Conservation (phyloP, 257 asterid genomes). For the Nicotiana knightiana region DNA sequence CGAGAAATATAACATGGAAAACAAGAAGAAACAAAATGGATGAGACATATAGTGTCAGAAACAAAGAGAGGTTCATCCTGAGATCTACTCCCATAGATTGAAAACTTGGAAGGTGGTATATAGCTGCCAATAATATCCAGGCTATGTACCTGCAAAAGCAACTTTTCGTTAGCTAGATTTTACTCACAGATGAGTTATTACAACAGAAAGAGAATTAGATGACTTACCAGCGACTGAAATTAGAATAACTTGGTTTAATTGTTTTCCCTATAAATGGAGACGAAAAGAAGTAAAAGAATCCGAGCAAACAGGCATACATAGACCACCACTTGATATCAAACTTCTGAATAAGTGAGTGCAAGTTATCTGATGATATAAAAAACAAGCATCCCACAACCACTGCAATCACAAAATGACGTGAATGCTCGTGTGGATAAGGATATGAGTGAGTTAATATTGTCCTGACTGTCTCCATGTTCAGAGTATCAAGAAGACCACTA, state of each 20-base stretch:
- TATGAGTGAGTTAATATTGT: conserved; percentile 82
- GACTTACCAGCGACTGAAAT: conserved; percentile 88
- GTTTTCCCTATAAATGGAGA: conserved; percentile 96
- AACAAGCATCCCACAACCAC: conserved; percentile 92
- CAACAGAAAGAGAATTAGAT: neutral
- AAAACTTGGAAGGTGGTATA: conserved; percentile 98
- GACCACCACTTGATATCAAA: conserved; percentile 99
- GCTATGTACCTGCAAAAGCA: conserved; percentile 70
- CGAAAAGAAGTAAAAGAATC: conserved; percentile 97
- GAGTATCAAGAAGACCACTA: conserved; percentile 63
- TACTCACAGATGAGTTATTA: neutral
- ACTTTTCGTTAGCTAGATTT: neutral
- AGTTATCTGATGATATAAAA: conserved; percentile 93
- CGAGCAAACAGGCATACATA: conserved; percentile 97
- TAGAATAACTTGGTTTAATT: conserved; percentile 94
- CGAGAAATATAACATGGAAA: conserved; percentile 80
- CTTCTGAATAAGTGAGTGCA: conserved; percentile 94
- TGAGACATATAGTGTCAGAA: conserved; percentile 73
- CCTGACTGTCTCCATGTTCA: conserved; percentile 88
- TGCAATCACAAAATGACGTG: conserved; percentile 92
- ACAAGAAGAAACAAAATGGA: conserved; percentile 91
- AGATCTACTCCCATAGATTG: conserved; percentile 98
- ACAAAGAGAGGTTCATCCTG: conserved; percentile 94
- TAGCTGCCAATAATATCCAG: conserved; percentile 91
- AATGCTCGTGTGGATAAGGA: conserved; percentile 96